A percentile compares a stretch with the other conserved stretches of the same genome.
Conservation (phyloP, 1,284 basidiomycete species). For the Melanopsichium pennsylvanicum region DNA sequence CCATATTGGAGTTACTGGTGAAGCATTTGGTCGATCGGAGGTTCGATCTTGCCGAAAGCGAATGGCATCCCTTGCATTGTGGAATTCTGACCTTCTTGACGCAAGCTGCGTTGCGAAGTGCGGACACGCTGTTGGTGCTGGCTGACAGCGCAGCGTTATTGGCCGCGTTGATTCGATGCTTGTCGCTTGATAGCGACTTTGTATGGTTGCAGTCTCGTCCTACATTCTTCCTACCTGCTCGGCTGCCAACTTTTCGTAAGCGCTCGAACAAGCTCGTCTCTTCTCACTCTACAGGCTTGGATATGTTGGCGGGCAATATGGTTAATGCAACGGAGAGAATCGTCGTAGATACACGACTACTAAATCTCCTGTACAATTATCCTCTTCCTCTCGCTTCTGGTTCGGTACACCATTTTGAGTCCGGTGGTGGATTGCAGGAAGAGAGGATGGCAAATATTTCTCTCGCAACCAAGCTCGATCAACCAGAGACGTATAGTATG, state of each 20-base stretch:
- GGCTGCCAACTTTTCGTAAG: slow-evolving; percentile 1
- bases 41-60: slow-evolving; percentile 30
- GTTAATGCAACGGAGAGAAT: slow-evolving; percentile 49
- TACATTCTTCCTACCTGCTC: slow-evolving; percentile 20
- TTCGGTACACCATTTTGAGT: slow-evolving; percentile 7
- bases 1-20: slow-evolving; percentile 49
- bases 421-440: neutral
- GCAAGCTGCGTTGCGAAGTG: slow-evolving; percentile 31
- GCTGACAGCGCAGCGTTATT: slow-evolving; percentile 51
- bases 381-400: slow-evolving; percentile 24
- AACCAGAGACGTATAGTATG: slow-evolving; percentile 49
- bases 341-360: slow-evolving; percentile 43
- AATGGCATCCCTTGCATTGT: slow-evolving; percentile 37
- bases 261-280: neutral
- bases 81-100: slow-evolving; percentile 38
- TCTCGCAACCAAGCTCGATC: slow-evolving; percentile 45
- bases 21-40: slow-evolving; percentile 56
- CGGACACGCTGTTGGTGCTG: slow-evolving; percentile 43
- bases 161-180: slow-evolving; percentile 48
- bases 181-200: slow-evolving; percentile 46
- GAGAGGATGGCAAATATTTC: slow-evolving; percentile 28
- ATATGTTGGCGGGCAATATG: slow-evolving; percentile 22
- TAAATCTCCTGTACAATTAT: slow-evolving; percentile 53
- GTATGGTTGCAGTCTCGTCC: slow-evolving; percentile 44
- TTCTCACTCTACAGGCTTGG: neutral